Percentiles rank a stretch among this genome's conserved stretches.
Conservation (phyloP, 1,284 basidiomycete species). For the Anthracocystis panici-leucophaei region DNA sequence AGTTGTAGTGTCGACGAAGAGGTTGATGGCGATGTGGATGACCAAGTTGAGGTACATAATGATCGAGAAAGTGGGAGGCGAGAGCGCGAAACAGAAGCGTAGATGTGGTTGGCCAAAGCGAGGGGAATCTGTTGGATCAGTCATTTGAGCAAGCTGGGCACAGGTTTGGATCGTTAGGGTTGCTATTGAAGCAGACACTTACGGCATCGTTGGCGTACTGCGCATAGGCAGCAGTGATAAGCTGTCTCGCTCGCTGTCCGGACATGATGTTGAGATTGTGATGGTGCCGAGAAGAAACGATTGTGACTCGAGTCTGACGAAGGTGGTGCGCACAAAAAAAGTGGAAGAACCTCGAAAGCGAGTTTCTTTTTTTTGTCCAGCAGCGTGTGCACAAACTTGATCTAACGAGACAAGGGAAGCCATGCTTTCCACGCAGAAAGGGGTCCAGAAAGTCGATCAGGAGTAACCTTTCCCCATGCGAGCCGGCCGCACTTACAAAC, state of each 20-base stretch:
- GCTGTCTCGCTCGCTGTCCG: conserved; percentile 49
- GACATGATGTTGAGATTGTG: conserved; percentile 34
- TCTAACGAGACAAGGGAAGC: neutral
- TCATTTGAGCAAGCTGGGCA: conserved; percentile 41
- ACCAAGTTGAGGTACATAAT: neutral
- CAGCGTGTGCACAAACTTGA: neutral
- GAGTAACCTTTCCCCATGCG: neutral
- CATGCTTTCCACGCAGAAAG: neutral
- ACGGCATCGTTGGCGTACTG: conserved; percentile 55
- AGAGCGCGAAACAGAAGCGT: neutral
- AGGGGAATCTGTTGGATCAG: conserved; percentile 37
- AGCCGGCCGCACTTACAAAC: no score
- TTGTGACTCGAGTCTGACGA: neutral
- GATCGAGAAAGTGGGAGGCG: conserved; percentile 2
- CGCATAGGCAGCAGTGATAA: conserved; percentile 52
- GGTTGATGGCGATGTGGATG: neutral
- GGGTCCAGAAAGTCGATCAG: conserved; percentile 17
- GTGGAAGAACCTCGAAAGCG: conserved; percentile 2
- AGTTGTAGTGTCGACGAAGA: conserved; percentile 6
- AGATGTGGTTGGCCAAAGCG: conserved; percentile 18
- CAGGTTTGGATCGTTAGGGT: neutral
- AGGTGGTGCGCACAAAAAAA: neutral
- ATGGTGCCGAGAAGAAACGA: conserved; percentile 2
- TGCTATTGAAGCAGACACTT: conserved; percentile 10
- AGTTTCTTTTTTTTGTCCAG: neutral